Base-by-base conservation (phyloP, 306 rosid genomes). In the Oemleria cerasiformis region DNA sequence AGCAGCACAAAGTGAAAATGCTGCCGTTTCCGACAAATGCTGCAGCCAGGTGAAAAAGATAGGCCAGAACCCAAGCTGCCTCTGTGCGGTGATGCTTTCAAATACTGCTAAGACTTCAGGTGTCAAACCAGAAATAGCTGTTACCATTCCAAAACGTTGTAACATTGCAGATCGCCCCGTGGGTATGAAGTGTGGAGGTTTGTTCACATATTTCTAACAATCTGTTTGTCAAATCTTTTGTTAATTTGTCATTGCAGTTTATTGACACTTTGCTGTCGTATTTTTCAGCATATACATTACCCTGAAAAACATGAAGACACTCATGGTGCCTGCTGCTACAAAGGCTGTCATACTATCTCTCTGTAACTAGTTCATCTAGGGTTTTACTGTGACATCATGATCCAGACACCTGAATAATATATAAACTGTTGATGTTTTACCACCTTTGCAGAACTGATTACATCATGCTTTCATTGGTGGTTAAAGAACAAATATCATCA, bases 141-240 rank as follows among this genome's bases (percentile, higher is more conserved):
- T 86, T 1, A 88, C 88, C 60, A 86, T 84, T 63, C 87, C 93
- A 0, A 84, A 84, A 77, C 86, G 87, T 25, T 88, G 88, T 17
- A 68, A 82, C 61, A 59, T 88, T 14, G 25, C 56, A 5, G 79
- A 84, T 57, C 84, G 83, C 45, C 87, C 90, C 0, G 47, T 84
- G 39, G 88, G 86, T 43, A 82, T 60, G 81, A 74, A 82, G 67
- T 86, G 88, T 69, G 84, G 88, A 84, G 87, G 88, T 83, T 13
- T 49, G 77, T 68, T 48, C 20, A 54, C 54, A 16, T 15, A 53
- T 41, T 53, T 14, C 0, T 21, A 23, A 49, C 58, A 56, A 25
- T 67, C 39, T 8, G 11, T 43, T 21, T 45, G 51, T 71, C 21
- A 9, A 0, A 20, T 47, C 11, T 45, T 5, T 45, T 23, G 7